These are phyloP conservation scores for Platanthera zijinensis DNA, from an alignment of 106 monocot genomes.

Conservation along the genomic window DNA sequence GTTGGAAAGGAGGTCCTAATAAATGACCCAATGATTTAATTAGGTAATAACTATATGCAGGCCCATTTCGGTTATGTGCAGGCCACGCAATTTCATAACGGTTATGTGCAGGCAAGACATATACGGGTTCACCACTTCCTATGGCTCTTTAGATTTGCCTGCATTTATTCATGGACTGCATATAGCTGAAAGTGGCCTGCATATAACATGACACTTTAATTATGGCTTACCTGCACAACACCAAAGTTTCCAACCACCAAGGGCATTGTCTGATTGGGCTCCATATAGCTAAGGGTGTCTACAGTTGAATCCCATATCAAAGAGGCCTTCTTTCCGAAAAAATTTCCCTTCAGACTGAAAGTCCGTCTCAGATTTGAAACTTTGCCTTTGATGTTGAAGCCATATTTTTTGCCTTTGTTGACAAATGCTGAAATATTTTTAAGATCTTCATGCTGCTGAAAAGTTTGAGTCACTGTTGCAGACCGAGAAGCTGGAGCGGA, in stretches of 20 bases:
- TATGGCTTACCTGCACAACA: constrained; percentile 24
- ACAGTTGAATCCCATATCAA: constrained; percentile 13
- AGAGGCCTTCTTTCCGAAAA: constrained; percentile 58
- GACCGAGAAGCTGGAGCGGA: constrained; percentile 66
- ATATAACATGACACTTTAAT: too few relatives aligned
- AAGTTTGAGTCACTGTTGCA: constrained; percentile 23
- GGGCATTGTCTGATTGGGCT: constrained; percentile 16
- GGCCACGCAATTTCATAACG: too few relatives aligned
- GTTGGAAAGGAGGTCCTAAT: too few relatives aligned
- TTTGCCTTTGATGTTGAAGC: constrained; percentile 47
- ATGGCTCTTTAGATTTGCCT: too few relatives aligned
- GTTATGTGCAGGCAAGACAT: too few relatives aligned
- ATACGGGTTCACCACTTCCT: too few relatives aligned
- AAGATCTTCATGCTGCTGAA: constrained; percentile 37
- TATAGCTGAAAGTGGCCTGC: too few relatives aligned
- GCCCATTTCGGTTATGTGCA: too few relatives aligned
- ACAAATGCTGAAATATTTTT: constrained; percentile 18
- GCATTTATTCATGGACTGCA: too few relatives aligned
- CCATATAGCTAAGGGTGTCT: constrained; percentile 22
- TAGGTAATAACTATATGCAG: too few relatives aligned
- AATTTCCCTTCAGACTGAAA: constrained; percentile 45
- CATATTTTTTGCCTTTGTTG: constrained; percentile 49
- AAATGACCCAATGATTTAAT: too few relatives aligned
- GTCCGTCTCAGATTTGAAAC: constrained; percentile 56
- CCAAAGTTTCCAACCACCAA: constrained; percentile 32